A percentile compares a stretch with the other conserved stretches of the same genome.
These are phyloP conservation scores for Tothia fuscella DNA, from an alignment of 2,329 filamentous ascomycete species.

Conservation along the genomic window DNA sequence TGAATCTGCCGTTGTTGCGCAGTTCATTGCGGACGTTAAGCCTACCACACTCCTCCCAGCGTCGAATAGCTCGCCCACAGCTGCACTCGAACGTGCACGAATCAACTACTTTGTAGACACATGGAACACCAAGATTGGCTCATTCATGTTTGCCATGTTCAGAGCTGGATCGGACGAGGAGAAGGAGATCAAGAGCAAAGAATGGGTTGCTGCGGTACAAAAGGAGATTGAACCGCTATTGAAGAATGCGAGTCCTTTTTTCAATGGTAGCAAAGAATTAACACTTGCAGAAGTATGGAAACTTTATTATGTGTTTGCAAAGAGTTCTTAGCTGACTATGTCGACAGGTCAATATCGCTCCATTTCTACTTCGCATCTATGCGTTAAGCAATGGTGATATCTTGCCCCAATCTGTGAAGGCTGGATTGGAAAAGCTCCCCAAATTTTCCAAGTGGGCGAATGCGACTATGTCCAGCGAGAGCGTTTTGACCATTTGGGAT, in stretches of 20 bases:
- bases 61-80: constrained; percentile 37
- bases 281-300: constrained; percentile 66
- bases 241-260: constrained; percentile 31
- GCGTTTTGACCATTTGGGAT: constrained; percentile 50
- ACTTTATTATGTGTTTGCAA: constrained; percentile 7
- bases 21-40: constrained; percentile 58
- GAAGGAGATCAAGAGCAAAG: constrained; percentile 35
- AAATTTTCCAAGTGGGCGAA: constrained; percentile 57
- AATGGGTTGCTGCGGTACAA: constrained; percentile 43
- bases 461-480: constrained; percentile 48
- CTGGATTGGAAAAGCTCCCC: constrained; percentile 44
- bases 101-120: constrained; percentile 63
- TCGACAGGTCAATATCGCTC: constrained; percentile 46
- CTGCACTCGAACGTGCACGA: constrained; percentile 51
- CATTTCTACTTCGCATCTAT: constrained; percentile 53
- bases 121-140: constrained; percentile 50
- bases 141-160: constrained; percentile 35
- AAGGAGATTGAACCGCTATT: constrained; percentile 68
- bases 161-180: constrained; percentile 38
- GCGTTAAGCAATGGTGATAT: constrained; percentile 44
- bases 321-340: constrained; percentile 10
- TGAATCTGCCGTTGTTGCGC: constrained; percentile 61
- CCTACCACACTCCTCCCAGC: constrained; percentile 55
- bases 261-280: constrained; percentile 36
- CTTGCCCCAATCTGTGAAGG: constrained; percentile 37